Base-by-base conservation (phyloP, 2,329 filamentous ascomycete genomes). In the Fusarium sp. region DNA sequence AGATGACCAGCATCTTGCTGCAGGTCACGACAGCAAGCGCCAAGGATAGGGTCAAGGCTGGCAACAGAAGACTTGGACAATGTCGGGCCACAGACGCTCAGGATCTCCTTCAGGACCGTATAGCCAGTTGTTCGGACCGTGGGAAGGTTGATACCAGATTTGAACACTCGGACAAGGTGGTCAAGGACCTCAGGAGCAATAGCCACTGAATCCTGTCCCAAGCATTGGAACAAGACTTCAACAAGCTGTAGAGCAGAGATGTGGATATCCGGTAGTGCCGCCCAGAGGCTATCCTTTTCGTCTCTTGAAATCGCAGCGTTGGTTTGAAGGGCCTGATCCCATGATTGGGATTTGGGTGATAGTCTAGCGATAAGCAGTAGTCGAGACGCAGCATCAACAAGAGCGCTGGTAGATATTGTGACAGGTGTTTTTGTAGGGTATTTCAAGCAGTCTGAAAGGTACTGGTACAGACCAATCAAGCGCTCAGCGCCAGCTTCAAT, bases 201-300 rank as follows among this genome's bases (percentile, higher is more conserved):
- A 0, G 93, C 82, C 16, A 89, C 74, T 41, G 88, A 84, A 62
- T 85, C 87, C 18, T 81, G 80, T 30, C 85, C 85, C 25, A 94
- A 83, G 13, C 91, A 86, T 56, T 83, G 78, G 23, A 88, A 77
- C 46, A 96, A 76, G 13, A 82, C 79, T 11, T 84, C 78, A 23
- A 93, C 80, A 3, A 97, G 79, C 23, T 86, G 79, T 56, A 97
- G 81, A n/a, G 88, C 86, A 16, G 91, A 89, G 16, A 89, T 80
- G 75, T 98, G 93, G 41, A 98, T 87, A 12, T 86, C 84, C 7
- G 94, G 92, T 13, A 98, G 84, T 19, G 88, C 83, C 48, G 86
- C 82, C 88, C 92, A 94, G 6, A 98, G 84, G 45, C 90, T 88
- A 55, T 97, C 93, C 65, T 91, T 90, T 79, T 98, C 95, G 51